Percentiles rank a stretch among this genome's conserved stretches.
phyloP scores from a whole-genome alignment of 2,329 filamentous ascomycete genomes.

The Zarea fungicola region DNA sequence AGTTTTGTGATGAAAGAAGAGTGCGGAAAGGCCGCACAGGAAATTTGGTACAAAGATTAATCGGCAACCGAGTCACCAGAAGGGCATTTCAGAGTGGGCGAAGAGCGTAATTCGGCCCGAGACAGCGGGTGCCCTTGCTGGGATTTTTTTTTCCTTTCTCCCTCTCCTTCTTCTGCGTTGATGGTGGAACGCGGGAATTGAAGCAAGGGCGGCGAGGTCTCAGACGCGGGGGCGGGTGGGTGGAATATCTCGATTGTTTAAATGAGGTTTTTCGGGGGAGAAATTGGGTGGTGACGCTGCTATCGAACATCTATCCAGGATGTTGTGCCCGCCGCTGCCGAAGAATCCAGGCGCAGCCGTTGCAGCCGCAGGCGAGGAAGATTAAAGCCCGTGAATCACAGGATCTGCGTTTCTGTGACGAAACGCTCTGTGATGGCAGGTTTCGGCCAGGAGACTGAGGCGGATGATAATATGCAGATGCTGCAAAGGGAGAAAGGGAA shows the following conservation, averaged over 20 bases:
- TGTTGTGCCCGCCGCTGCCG: too few species aligned
- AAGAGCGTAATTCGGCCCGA: neutral
- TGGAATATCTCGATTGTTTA: neutral
- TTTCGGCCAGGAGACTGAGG: too few species aligned
- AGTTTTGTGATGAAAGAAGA: neutral
- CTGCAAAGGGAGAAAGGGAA: too few species aligned
- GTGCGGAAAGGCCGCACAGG: neutral
- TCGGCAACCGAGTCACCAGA: neutral
- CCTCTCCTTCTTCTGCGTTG: too few species aligned
- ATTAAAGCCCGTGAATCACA: too few species aligned
- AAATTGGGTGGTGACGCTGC: neutral
- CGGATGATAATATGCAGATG: too few species aligned
- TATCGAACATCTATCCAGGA: too few species aligned
- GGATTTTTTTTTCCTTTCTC: neutral
- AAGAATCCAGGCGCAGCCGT: too few species aligned
- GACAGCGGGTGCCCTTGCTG: neutral
- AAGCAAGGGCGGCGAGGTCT: neutral
- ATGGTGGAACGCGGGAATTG: neutral
- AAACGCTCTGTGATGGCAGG: too few species aligned
- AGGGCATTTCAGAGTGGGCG: too few species aligned
- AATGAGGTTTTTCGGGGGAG: slow-evolving; percentile 8
- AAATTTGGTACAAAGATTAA: neutral
- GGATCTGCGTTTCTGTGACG: too few species aligned
- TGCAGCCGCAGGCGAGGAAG: too few species aligned
- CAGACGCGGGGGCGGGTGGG: neutral